Evolutionary conservation across 2,329 filamentous ascomycete genomes (phyloP).

Genomic region (Microascus cirrosus): DNA sequence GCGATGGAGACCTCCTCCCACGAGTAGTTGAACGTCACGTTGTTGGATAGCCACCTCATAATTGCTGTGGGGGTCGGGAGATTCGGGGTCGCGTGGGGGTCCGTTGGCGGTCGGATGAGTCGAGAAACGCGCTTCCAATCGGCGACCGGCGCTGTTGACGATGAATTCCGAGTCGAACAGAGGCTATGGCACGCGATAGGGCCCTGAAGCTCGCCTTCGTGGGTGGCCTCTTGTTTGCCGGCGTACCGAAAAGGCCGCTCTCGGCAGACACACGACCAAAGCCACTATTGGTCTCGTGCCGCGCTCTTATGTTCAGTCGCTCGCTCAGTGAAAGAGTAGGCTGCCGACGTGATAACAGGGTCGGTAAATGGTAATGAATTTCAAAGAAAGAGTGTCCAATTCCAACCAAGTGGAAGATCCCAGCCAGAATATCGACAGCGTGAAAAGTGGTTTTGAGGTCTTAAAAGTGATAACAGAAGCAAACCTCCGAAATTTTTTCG

Average conservation of each 20-base stretch:
- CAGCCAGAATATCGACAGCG: background rate
- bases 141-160: background rate
- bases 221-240: background rate
- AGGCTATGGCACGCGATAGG: background rate
- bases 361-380: background rate
- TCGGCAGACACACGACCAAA: background rate
- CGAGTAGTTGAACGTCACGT: constrained; percentile 88
- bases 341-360: background rate
- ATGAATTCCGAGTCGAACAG: background rate
- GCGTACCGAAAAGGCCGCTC: background rate
- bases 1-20: constrained; percentile 97
- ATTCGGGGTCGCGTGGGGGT: background rate
- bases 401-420: background rate
- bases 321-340: background rate
- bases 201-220: background rate
- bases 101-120: background rate
- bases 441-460: background rate
- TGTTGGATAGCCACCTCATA: constrained; percentile 95
- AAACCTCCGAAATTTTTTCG: background rate
- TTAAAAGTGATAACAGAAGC: background rate
- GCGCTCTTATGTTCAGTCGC: background rate
- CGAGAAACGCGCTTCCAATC: background rate
- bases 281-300: background rate
- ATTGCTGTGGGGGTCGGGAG: background rate
- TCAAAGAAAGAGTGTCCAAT: background rate